A percentile compares a stretch with the other conserved stretches of the same genome.
Evolutionary conservation across 495 filamentous ascomycete species (phyloP).

Genomic region (Aspergillus olivimuriae): DNA sequence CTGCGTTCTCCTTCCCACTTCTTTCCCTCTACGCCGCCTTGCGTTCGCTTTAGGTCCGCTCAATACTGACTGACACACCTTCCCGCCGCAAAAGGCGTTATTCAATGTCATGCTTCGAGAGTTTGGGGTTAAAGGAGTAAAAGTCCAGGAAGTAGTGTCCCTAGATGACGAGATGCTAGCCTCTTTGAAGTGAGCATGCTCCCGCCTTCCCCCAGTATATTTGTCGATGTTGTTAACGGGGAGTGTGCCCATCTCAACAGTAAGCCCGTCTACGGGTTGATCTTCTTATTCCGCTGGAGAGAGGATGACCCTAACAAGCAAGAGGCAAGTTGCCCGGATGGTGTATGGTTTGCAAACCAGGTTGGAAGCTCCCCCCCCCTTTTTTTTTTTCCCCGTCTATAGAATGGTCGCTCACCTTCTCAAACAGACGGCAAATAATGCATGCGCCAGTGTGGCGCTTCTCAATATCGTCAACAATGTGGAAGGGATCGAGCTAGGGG

Average conservation of each 20-base stretch:
- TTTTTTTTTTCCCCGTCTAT: background rate
- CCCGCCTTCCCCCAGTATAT: background rate
- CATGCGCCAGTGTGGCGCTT: slow-evolving; percentile 83
- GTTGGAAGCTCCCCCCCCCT: slow-evolving; percentile 25
- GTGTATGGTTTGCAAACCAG: slow-evolving; percentile 94
- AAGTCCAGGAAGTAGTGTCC: slow-evolving; percentile 71
- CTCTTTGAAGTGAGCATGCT: slow-evolving; percentile 52
- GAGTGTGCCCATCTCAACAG: slow-evolving; percentile 33
- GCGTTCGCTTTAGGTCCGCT: too few relatives aligned
- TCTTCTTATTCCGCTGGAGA: slow-evolving; percentile 74
- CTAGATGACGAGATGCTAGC: slow-evolving; percentile 63
- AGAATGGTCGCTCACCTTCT: slow-evolving; percentile 8
- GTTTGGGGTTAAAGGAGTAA: slow-evolving; percentile 67
- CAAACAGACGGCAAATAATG: slow-evolving; percentile 63
- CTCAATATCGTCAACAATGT: slow-evolving; percentile 90
- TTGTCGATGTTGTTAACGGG: background rate
- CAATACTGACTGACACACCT: too few relatives aligned
- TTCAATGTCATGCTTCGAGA: slow-evolving; percentile 80
- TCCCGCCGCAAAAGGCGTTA: slow-evolving; percentile 59
- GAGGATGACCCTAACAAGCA: slow-evolving; percentile 53
- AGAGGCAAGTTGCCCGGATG: slow-evolving; percentile 53
- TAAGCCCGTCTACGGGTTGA: slow-evolving; percentile 69
- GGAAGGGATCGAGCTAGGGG: slow-evolving; percentile 54
- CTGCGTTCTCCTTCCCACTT: background rate
- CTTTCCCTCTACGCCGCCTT: too few relatives aligned